These are phyloP conservation scores for Boletus coccyginus DNA, from an alignment of 768 basidiomycete species.

Conservation along the genomic window DNA sequence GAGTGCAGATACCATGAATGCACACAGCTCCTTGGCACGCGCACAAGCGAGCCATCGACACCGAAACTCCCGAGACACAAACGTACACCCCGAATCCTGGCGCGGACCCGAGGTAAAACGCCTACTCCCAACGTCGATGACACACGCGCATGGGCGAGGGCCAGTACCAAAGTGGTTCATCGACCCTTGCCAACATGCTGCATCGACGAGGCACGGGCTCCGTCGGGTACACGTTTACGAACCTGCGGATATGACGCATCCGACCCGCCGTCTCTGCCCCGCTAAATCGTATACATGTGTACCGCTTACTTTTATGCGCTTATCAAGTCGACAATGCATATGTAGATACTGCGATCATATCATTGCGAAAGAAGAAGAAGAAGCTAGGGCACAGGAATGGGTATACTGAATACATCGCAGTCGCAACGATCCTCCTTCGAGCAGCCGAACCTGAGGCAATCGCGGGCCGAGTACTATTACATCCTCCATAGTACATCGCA, in stretches of 20 bases:
- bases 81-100: neutral
- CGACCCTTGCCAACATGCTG: conserved; percentile 24
- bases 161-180: neutral
- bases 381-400: neutral
- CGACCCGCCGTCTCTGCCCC: neutral
- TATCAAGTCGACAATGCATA: neutral
- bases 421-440: conserved; percentile 1
- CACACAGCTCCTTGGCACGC: neutral
- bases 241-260: conserved; percentile 11
- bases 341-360: neutral
- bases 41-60: neutral
- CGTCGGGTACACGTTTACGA: neutral
- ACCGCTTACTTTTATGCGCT: neutral
- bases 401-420: neutral
- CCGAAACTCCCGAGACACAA: neutral
- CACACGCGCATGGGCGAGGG: neutral
- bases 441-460: conserved; percentile 1
- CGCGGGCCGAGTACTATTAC: too few species aligned
- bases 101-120: conserved; percentile 4
- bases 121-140: neutral
- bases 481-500: neutral
- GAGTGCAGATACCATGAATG: neutral
- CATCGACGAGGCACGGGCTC: conserved; percentile 23
- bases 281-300: neutral
- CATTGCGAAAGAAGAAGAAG: neutral